Base-by-base conservation (phyloP, 352 stramenopile genomes). In the Pseudoperonospora humuli region DNA sequence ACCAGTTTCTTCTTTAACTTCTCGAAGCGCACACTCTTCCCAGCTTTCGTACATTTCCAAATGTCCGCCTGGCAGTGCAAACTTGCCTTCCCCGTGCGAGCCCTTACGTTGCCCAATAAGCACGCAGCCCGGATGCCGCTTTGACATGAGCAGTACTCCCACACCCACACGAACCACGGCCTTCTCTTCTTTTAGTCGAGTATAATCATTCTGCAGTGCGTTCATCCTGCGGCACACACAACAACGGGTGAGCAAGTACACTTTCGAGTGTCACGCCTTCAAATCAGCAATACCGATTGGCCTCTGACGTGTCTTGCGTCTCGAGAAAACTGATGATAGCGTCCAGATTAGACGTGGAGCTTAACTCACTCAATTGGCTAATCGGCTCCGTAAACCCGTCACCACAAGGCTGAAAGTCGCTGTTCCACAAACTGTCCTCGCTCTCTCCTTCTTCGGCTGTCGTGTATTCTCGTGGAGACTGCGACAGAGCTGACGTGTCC, bases 271-370 rank as follows among this genome's bases (percentile, higher is more conserved):
- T 7, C 24, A 29, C 26, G n/a, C 41, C 8, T 28, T 13, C 8
- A 39, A 24, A 17, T 2, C n/a, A 35, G 11, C 13, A 45, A 27
- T 50, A 86, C 75, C 79, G 67, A 31, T 76, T 67, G 21, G 41
- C 71, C 32, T 89, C 76, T 3, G 72, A 63, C 15, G 64, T 64
- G 53, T 89, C 80, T 25, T 92, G 77, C 39, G 78, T 77, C 41
- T 92, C 80, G 2, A 92, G 53, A 42, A 88, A 92, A 41, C 57
- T 86, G 50, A 92, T 85, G 51, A 92, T 89, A 36, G 85, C 77
- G 55, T 89, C 79, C 40, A 92, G 54, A 31, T 92, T 85, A 29
- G 77, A 87, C 31, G 78, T 90, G 23, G 68, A 85, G 61, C 72
- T 88, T 31, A 90, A 61, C 54, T 89, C 75, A 42, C 80, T 86